Evolutionary conservation across 352 stramenopile species (phyloP).

Genomic region (Pythium utonaiense): DNA sequence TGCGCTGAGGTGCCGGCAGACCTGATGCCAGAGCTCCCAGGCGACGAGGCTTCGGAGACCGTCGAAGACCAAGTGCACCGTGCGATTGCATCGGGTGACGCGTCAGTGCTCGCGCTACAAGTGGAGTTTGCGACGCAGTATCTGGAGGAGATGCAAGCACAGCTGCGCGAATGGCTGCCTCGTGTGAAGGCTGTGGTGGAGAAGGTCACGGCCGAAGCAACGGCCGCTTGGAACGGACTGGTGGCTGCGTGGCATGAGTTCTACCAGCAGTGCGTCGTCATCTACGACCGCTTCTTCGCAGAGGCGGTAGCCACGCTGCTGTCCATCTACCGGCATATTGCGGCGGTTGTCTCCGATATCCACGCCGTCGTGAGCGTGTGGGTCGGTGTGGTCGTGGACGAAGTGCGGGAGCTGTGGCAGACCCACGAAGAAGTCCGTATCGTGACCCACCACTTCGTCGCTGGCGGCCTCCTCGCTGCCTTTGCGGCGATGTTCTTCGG

Average conservation of each 20-base stretch:
- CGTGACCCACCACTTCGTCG: conserved; percentile 25
- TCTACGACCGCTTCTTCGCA: conserved; percentile 20
- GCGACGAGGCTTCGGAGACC: background rate
- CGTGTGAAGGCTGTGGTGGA: conserved; percentile 10
- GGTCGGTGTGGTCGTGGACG: conserved; percentile 2
- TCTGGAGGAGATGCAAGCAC: conserved; percentile 18
- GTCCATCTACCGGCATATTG: conserved; percentile 5
- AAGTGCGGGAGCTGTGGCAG: conserved; percentile 19
- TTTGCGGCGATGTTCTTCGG: conserved; percentile 26
- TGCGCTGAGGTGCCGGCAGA: conserved; percentile 8
- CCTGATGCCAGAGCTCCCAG: background rate
- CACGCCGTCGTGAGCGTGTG: conserved; percentile 10
- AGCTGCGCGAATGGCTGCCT: conserved; percentile 17
- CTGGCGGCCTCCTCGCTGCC: conserved; percentile 18
- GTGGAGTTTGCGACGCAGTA: conserved; percentile 5
- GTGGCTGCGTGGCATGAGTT: background rate
- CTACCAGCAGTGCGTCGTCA: background rate
- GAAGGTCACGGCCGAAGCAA: conserved; percentile 7
- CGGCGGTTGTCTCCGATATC: conserved; percentile 5
- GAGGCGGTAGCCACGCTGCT: conserved; percentile 7
- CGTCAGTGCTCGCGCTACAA: background rate
- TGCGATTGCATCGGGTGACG: background rate
- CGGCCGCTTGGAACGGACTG: background rate
- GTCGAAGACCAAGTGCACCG: conserved; percentile 2
- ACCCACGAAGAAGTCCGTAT: conserved; percentile 39